phyloP scores from a whole-genome alignment of 805 yeast genomes.

The Spathaspora gorwiae region DNA sequence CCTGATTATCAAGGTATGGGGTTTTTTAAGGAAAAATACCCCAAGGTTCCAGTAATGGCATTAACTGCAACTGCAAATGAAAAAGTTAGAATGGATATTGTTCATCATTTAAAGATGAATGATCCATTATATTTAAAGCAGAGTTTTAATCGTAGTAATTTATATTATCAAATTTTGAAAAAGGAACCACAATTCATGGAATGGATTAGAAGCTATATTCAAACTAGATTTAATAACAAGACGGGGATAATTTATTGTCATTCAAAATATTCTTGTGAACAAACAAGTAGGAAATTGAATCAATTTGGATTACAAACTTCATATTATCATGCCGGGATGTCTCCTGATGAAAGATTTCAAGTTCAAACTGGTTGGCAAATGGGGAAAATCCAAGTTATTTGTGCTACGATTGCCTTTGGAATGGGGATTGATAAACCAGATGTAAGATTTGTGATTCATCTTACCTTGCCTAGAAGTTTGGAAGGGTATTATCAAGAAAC shows the following conservation, averaged over 20 bases:
- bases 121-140: conserved; percentile 70
- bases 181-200: conserved; percentile 56
- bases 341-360: conserved; percentile 60
- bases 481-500: conserved; percentile 98
- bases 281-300: conserved; percentile 57
- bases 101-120: conserved; percentile 65
- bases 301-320: conserved; percentile 62
- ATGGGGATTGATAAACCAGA: conserved; percentile 99
- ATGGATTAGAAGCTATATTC: conserved; percentile 56
- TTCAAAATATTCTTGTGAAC: conserved; percentile 85
- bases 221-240: conserved; percentile 44
- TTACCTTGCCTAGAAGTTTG: conserved; percentile 80
- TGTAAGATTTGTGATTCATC: conserved; percentile 86
- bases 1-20: conserved; percentile 88
- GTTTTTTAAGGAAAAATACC: conserved; percentile 66
- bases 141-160: conserved; percentile 86
- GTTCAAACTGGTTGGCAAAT: conserved; percentile 85
- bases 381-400: conserved; percentile 67
- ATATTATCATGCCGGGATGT: conserved; percentile 94
- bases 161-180: conserved; percentile 69
- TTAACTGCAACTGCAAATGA: conserved; percentile 96
- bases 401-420: conserved; percentile 98
- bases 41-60: conserved; percentile 88
- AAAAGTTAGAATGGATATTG: conserved; percentile 80
- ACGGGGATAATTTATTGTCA: conserved; percentile 94